These are phyloP conservation scores for Hordeum vulgare DNA, from an alignment of 176 grass and related monocot species.

Conservation along the genomic window MorexV3_pseudomolecules_assembly NC_058522.1:523338161-523338660, in stretches of 20 bases:
- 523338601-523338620: neutral
- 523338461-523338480: neutral
- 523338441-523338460: neutral
- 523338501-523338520: neutral
- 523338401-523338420: neutral
- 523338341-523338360: neutral
- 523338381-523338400: neutral
- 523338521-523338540: neutral
- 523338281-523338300: neutral
- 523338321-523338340: neutral
- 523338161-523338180: neutral
- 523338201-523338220: neutral
- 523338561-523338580: neutral
- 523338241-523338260: neutral
- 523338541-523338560: neutral
- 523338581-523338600: neutral
- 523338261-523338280: slow-evolving; percentile 3
- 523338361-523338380: neutral
- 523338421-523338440: neutral
- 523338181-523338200: neutral
- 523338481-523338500: neutral
- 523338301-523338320: neutral
- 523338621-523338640: neutral
- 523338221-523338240: neutral
- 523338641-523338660: neutral